phyloP scores from a whole-genome alignment of 1,284 basidiomycete genomes.

The Marasmius tenuissimus region DNA sequence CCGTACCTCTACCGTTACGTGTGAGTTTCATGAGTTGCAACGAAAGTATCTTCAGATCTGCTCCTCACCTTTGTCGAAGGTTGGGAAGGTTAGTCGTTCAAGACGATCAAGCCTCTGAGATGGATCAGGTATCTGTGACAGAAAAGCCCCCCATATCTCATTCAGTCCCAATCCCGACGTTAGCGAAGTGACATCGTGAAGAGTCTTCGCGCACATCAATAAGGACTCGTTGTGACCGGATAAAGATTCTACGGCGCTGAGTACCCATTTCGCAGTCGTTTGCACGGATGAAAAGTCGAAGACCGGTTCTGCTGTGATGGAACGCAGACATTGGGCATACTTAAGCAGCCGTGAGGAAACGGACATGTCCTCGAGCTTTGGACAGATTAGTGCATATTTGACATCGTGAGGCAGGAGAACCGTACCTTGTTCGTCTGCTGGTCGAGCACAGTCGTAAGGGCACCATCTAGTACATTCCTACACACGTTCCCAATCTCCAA shows the following conservation, averaged over 20 bases:
- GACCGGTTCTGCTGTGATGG: slow-evolving; percentile 20
- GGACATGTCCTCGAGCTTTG: slow-evolving; percentile 2
- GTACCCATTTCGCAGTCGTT: slow-evolving; percentile 41
- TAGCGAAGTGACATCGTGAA: slow-evolving; percentile 46
- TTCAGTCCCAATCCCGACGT: slow-evolving; percentile 56
- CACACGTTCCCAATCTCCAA: neutral
- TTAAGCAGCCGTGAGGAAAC: slow-evolving; percentile 33
- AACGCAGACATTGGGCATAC: slow-evolving; percentile 34
- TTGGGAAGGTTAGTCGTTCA: neutral
- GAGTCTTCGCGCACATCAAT: slow-evolving; percentile 23
- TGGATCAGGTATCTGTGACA: slow-evolving; percentile 17
- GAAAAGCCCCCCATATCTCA: slow-evolving; percentile 54
- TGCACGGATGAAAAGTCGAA: slow-evolving; percentile 53
- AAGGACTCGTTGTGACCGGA: slow-evolving; percentile 34
- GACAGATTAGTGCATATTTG: neutral
- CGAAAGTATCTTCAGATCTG: too few relatives aligned
- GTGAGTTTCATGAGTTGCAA: too few relatives aligned
- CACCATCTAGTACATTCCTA: neutral
- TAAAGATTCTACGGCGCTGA: slow-evolving; percentile 33
- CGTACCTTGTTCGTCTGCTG: neutral
- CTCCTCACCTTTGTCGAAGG: neutral
- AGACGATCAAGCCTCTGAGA: slow-evolving; percentile 10
- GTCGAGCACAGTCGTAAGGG: neutral
- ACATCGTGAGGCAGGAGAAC: neutral
- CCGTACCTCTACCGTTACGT: slow-evolving; percentile 28